Evolutionary conservation across 768 basidiomycete species (phyloP), one percentile per base, ranked within the genome.

Genomic region (Tricholoma sp.): DNA sequence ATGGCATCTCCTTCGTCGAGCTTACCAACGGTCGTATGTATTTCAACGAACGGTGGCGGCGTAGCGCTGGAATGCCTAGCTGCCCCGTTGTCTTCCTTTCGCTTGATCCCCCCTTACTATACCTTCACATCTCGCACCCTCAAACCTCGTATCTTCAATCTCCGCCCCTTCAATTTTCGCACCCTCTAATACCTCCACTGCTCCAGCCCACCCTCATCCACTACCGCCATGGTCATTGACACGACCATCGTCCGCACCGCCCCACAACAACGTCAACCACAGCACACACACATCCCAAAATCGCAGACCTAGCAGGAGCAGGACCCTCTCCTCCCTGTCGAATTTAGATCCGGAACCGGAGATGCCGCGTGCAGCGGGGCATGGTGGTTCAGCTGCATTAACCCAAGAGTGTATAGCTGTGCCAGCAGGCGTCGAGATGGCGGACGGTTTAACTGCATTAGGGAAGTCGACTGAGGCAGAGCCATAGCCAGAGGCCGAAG

Each of bases 1-100:
- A 63, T 11, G 76, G 76, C 0, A 71, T 75, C 55, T 63, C 69
- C 0, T 69, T 67, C 11, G 66, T 70, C 2, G 60, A 70, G 47
- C 69, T 71, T 57, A 70, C 66, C 51, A 51, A 62, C 0, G 74
- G 74, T 0, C 61, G 75, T 1, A 62, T 57, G 18, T 62, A 24
- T 39, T 43, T 45, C 8, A 18, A 35, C 18, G 56, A 41, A 19
- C 43, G 50, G 9, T 22, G 50, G n/a, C n/a, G n/a, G n/a, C n/a
- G n/a, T n/a, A n/a, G 37, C 29, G 16, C 51, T 57, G 56, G 56
- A 21, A 43, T 21, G 46, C 29, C 27, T 29, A 27, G 8, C 27
- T 49, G 6, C 47, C 47, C 16, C 27, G 24, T 49, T 2, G 8
- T 12, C 24, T 49, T 10, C 24, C 47, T 46, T 21, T 2, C 19